These are phyloP conservation scores for Tremella mesenterica DNA, from an alignment of 768 basidiomycete species.

Conservation along the genomic window DNA sequence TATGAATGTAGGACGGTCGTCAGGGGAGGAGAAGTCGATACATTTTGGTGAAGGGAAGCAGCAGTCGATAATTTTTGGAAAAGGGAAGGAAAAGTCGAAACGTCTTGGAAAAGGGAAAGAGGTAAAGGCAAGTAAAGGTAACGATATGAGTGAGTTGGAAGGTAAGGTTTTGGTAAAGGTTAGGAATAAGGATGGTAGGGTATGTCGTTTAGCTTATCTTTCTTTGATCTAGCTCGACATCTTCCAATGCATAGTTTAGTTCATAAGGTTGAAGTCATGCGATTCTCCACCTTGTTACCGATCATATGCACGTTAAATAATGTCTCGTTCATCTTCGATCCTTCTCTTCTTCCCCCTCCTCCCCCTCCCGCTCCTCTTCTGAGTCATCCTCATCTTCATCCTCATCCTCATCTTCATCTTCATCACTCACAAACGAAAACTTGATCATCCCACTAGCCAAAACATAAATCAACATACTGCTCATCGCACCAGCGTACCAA, in stretches of 20 bases:
- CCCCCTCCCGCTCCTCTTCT: background rate
- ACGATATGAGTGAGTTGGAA: background rate
- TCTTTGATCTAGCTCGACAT: background rate
- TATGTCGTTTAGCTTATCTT: background rate
- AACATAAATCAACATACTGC: constrained; percentile 33
- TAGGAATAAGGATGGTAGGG: background rate
- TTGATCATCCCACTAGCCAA: constrained; percentile 28
- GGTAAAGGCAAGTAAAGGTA: background rate
- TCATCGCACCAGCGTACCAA: constrained; percentile 31
- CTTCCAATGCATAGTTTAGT: background rate
- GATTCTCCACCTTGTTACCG: too few relatives aligned
- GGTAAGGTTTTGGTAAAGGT: background rate
- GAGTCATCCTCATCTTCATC: constrained; percentile 9
- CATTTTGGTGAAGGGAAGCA: too few relatives aligned
- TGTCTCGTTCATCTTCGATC: background rate
- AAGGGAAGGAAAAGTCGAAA: background rate
- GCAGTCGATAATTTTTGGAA: background rate
- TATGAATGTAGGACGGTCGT: too few relatives aligned
- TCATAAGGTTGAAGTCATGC: too few relatives aligned
- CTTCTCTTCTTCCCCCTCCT: background rate
- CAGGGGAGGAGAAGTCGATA: too few relatives aligned
- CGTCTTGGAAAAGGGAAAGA: background rate
- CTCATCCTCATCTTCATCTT: constrained; percentile 11
- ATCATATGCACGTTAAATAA: background rate
- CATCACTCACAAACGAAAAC: constrained; percentile 18